Evolutionary conservation across 2,329 filamentous ascomycete genomes (phyloP).

Genomic region (Cytospora piceicola): DNA sequence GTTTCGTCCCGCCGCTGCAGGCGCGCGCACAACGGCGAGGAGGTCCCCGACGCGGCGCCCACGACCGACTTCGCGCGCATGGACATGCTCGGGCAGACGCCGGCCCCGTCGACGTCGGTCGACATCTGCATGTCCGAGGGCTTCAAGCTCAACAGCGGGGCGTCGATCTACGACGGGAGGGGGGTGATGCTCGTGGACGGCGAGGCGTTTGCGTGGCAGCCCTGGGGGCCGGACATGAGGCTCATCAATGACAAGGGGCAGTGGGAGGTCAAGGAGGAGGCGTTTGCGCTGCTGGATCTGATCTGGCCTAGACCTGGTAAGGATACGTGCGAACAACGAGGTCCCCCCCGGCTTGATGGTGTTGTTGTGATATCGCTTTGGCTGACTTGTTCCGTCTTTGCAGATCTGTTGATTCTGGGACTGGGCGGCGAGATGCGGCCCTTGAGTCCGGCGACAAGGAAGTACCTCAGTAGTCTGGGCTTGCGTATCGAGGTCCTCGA

Average conservation of each 20-base stretch:
- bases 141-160: constrained; percentile 83
- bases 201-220: constrained; percentile 86
- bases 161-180: constrained; percentile 68
- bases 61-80: constrained; percentile 71
- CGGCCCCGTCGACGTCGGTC: constrained; percentile 78
- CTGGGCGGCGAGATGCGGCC: constrained; percentile 77
- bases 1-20: background rate
- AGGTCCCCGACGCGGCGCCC: constrained; percentile 40
- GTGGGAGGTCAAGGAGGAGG: constrained; percentile 72
- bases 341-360: background rate
- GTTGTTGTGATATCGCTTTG: background rate
- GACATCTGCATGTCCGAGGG: constrained; percentile 82
- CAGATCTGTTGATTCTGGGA: constrained; percentile 88
- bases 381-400: constrained; percentile 13
- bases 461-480: constrained; percentile 74
- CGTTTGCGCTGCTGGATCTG: constrained; percentile 75
- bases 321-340: constrained; percentile 39
- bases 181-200: constrained; percentile 82
- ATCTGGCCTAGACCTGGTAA: constrained; percentile 88
- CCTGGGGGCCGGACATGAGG: constrained; percentile 62
- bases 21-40: constrained; percentile 36
- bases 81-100: constrained; percentile 77
- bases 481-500: constrained; percentile 88
- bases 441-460: constrained; percentile 74
- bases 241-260: constrained; percentile 79